A percentile compares a stretch with the other conserved stretches of the same genome.
Conservation (phyloP, 2,329 filamentous ascomycete species). For the Pochonia chlamydosporia region DNA sequence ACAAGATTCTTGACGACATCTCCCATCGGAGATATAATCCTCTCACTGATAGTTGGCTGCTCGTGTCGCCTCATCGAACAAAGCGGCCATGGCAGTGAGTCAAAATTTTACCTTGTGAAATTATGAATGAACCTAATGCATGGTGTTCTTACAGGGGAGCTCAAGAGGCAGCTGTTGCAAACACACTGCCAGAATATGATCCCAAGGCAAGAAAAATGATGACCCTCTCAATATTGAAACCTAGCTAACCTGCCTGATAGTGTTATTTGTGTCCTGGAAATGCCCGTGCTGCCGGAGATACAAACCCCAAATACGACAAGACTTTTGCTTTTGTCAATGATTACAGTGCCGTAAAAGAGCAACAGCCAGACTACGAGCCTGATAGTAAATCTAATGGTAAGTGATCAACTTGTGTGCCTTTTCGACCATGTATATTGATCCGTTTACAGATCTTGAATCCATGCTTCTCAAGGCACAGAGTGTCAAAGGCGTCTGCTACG, state of each 20-base stretch:
- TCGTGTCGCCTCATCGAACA: constrained; percentile 92
- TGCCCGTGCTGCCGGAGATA: constrained; percentile 76
- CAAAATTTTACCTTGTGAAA: neutral
- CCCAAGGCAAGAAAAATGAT: constrained; percentile 47
- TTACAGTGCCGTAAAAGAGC: constrained; percentile 93
- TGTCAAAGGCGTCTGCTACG: constrained; percentile 94
- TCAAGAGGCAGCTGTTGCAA: constrained; percentile 66
- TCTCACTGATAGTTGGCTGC: constrained; percentile 80
- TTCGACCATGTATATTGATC: neutral
- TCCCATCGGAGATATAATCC: constrained; percentile 94
- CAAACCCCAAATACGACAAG: constrained; percentile 77
- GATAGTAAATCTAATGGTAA: constrained; percentile 32
- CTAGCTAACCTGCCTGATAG: constrained; percentile 31
- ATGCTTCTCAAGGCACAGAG: constrained; percentile 75
- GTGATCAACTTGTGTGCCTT: neutral
- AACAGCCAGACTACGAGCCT: constrained; percentile 70
- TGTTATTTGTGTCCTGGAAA: constrained; percentile 96
- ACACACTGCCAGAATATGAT: constrained; percentile 73
- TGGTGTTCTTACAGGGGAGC: constrained; percentile 57
- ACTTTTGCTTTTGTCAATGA: constrained; percentile 97
- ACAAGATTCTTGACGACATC: constrained; percentile 84
- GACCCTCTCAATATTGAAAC: neutral
- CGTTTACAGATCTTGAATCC: constrained; percentile 57
- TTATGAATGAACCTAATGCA: neutral
- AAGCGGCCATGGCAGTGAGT: constrained; percentile 97